phyloP scores from a whole-genome alignment of 352 stramenopile genomes.

The Thalassiosira mediterranea region DNA sequence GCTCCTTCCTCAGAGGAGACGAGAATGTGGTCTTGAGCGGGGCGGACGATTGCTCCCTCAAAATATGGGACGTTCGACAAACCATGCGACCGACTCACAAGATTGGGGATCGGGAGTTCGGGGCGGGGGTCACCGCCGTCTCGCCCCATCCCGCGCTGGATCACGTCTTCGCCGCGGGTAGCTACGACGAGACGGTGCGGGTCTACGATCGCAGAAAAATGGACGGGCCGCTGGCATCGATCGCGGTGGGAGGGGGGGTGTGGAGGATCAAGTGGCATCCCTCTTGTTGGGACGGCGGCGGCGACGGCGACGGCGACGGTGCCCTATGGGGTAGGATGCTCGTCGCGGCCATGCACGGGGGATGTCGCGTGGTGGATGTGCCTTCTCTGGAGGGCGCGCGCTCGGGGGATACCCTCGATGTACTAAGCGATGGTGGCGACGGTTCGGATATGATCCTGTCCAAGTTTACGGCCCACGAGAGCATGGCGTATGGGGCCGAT shows the following conservation, averaged over 20 bases:
- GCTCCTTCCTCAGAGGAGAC: constrained; percentile 51
- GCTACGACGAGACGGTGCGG: constrained; percentile 76
- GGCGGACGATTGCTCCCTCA: constrained; percentile 74
- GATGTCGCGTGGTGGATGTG: constrained; percentile 64
- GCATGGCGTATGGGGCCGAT: constrained; percentile 82
- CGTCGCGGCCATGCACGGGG: constrained; percentile 81
- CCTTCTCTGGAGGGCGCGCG: constrained; percentile 15
- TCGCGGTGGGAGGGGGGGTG: constrained; percentile 68
- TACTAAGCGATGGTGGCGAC: constrained; percentile 10
- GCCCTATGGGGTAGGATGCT: constrained; percentile 46
- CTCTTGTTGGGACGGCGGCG: constrained; percentile 7
- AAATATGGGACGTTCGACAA: constrained; percentile 76
- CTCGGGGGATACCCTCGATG: not conserved
- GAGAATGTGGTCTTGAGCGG: constrained; percentile 64
- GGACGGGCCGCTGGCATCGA: constrained; percentile 21
- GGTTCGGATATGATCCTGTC: constrained; percentile 32
- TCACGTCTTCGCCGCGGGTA: constrained; percentile 69
- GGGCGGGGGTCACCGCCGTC: constrained; percentile 78
- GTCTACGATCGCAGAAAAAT: constrained; percentile 70
- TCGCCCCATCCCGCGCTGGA: constrained; percentile 55
- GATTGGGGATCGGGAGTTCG: constrained; percentile 57
- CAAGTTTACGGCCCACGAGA: constrained; percentile 75
- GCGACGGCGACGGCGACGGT: constrained; percentile 11
- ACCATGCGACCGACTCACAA: constrained; percentile 41
- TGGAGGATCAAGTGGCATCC: constrained; percentile 84